phyloP scores from a whole-genome alignment of 768 basidiomycete genomes.

The Hortiboletus campestris region DNA sequence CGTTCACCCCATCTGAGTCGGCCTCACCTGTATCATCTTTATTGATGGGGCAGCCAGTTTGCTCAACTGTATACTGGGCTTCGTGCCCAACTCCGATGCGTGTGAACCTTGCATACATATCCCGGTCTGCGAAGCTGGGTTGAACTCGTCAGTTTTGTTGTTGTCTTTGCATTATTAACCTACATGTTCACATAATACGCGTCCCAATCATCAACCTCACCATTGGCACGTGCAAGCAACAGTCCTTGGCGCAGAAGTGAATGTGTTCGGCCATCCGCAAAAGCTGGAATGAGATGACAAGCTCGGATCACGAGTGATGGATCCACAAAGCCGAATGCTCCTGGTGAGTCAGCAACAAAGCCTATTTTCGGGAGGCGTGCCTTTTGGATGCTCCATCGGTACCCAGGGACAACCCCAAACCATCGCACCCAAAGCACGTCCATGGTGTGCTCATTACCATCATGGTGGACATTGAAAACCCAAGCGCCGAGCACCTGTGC shows the following conservation, averaged over 20 bases:
- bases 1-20: too few species aligned
- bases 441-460: neutral
- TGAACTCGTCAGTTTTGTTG: too few species aligned
- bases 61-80: too few species aligned
- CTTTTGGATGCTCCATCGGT: conserved; percentile 11
- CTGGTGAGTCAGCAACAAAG: conserved; percentile 26
- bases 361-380: conserved; percentile 28
- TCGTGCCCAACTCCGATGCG: too few species aligned
- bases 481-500: conserved; percentile 20
- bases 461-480: conserved; percentile 7
- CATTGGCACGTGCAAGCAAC: too few species aligned
- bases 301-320: conserved; percentile 25
- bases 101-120: too few species aligned
- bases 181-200: too few species aligned
- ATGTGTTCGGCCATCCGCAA: conserved; percentile 21
- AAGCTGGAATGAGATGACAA: conserved; percentile 34
- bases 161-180: too few species aligned
- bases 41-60: too few species aligned
- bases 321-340: conserved; percentile 38
- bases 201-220: too few species aligned
- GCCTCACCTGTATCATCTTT: too few species aligned
- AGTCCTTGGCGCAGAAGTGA: neutral
- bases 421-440: conserved; percentile 42
- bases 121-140: too few species aligned
- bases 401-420: conserved; percentile 29